Base-by-base conservation (phyloP, 306 rosid species). In the Pyrus communis region DNA sequence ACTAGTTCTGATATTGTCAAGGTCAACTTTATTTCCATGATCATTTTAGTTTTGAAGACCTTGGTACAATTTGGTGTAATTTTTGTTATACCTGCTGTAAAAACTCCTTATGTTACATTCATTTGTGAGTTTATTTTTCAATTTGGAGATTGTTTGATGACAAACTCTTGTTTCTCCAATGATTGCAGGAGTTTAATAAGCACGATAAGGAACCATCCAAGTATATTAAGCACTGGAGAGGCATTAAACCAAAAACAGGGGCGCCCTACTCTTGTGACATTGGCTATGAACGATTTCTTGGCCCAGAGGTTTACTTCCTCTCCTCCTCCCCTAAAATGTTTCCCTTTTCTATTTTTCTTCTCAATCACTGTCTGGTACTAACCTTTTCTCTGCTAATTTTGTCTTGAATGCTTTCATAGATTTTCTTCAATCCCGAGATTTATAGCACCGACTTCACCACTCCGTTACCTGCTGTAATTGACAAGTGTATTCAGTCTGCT, bases 261-360 rank as follows among this genome's bases (percentile, higher is more conserved):
- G 99, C 96, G 77, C 97, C 99, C 22, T 96, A 96, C 84, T 87
- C 99, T 18, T 96, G 99, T 88, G 99, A 96, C 86, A 84, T 96
- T 81, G 99, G 99, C 83, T 92, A 92, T 79, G 99, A 96, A 82
- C 87, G 99, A 61, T 96, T 96, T 91, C 96, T 96, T 73, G 99
- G 98, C 28, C 99, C 99, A 45, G 99, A 96, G 98, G 99, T 92
- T 87, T 82, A 87, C 71, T 73, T 66, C 23, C 12, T 10, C 45
- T 67, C 31, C 38, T 11, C 12, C 33, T 4, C 45, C 2, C 51
- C 23, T 13, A 22, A 49, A 12, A 2, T 2, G 19, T 42, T 59
- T 22, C 14, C 38, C 11, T 11, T 40, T 64, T 42, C 8, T 42
- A 33, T 33, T 33, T 70, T 55, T 42, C 28, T 70, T 63, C 45